Evolutionary conservation across 768 basidiomycete genomes (phyloP), one percentile per base, ranked within the genome.

Genomic region (Suillus tomentosus): DNA sequence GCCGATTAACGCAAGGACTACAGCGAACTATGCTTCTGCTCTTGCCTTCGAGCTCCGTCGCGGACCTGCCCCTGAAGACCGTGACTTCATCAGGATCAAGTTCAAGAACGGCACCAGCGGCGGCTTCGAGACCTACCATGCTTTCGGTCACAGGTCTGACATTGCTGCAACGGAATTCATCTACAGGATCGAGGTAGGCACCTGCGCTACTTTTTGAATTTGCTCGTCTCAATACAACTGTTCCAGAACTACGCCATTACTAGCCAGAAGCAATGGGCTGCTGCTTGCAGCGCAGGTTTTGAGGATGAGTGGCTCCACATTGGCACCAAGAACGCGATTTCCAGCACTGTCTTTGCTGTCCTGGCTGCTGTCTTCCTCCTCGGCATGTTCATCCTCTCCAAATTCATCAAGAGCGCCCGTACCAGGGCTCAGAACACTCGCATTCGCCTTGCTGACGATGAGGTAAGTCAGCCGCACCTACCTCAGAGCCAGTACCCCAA

Each of bases 121-220:
- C 63, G 77, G 79, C 72, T 93, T 90, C 81, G 74, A 83, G 68
- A 86, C 86, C 65, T 76, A 91, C 74, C 86, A 91, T 69, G 87
- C 87, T 73, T 93, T 92, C 74, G 89, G 87, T 64, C 87, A 89
- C 79, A 80, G 83, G 64, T 79, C 85, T 62, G 92, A 93, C 71
- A 89, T 94, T 70, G 88, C 91, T 57, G 81, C 93, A 71, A 92
- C 91, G 15, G 90, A 92, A 73, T 93, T 94, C 81, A 89, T 92
- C 74, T 91, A 92, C 81, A 85, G 88, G 62, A 82, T 88, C 62
- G 88, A 92, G 85, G 91, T 90, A 72, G 19, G 79, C 70, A 22
- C 17, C 11, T 61, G 17, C 6, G 22, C 45, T 4, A 19, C 42
- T 31, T 42, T 62, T 10, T 42, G 11, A 17, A 37, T 34, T n/a